Evolutionary conservation across 2,329 filamentous ascomycete genomes (phyloP).

Genomic region (Aspergillus sp.): DNA sequence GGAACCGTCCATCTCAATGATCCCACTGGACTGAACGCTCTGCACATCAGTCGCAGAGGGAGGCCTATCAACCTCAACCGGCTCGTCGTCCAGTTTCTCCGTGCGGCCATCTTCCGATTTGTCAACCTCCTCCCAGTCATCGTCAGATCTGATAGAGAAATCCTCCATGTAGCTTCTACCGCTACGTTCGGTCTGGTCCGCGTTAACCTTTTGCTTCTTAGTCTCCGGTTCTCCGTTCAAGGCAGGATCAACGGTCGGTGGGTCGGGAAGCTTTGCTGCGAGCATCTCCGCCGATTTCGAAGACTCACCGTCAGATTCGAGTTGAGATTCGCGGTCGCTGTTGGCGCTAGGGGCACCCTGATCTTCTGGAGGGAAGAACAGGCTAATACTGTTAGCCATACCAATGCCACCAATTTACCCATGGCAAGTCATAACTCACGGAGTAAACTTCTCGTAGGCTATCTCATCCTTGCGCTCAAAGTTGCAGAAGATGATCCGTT

Average conservation of each 20-base stretch:
- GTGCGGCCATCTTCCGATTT: slow-evolving; percentile 26
- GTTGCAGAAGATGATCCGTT: slow-evolving; percentile 80
- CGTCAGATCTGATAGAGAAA: slow-evolving; percentile 22
- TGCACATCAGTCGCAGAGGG: slow-evolving; percentile 35
- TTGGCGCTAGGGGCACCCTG: slow-evolving; percentile 29
- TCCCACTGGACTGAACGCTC: slow-evolving; percentile 38
- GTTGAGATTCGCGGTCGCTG: slow-evolving; percentile 9
- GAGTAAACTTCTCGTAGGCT: slow-evolving; percentile 69
- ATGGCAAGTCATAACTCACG: slow-evolving; percentile 60
- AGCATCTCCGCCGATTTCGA: slow-evolving; percentile 31
- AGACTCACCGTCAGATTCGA: slow-evolving; percentile 29
- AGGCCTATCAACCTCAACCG: slow-evolving; percentile 33
- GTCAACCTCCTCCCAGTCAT: slow-evolving; percentile 44
- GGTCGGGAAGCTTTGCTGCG: slow-evolving; percentile 50
- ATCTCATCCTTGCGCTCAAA: slow-evolving; percentile 76
- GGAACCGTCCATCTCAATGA: slow-evolving; percentile 28
- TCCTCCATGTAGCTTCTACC: slow-evolving; percentile 4
- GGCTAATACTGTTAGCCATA: slow-evolving; percentile 33
- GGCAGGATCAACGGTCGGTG: slow-evolving; percentile 50
- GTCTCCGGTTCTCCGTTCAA: slow-evolving; percentile 45
- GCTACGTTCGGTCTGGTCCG: slow-evolving; percentile 8
- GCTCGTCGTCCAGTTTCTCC: slow-evolving; percentile 36
- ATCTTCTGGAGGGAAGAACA: slow-evolving; percentile 52
- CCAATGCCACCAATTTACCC: background rate
- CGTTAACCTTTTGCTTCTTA: slow-evolving; percentile 51